Evolutionary conservation across 768 basidiomycete genomes (phyloP).

Genomic region (Astraeus odoratus): DNA sequence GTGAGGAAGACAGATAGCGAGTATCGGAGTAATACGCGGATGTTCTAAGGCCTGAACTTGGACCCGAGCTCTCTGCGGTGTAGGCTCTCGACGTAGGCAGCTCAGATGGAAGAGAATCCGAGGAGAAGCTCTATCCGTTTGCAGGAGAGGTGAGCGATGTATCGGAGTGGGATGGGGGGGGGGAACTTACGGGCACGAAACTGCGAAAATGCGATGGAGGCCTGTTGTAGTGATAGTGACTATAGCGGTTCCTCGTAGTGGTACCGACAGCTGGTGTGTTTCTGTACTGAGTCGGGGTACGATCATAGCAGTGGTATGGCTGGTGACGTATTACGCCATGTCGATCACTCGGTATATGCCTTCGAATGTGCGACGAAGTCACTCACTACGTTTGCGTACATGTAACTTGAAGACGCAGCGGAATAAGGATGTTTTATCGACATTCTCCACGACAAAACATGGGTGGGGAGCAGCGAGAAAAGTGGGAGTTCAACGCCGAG

Average conservation of each 20-base stretch:
- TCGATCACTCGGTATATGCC: background rate
- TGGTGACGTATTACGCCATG: too few relatives aligned
- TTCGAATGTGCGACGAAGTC: background rate
- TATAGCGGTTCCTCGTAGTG: background rate
- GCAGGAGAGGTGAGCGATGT: background rate
- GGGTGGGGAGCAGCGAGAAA: background rate
- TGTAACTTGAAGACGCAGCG: background rate
- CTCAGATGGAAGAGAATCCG: background rate
- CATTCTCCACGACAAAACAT: background rate
- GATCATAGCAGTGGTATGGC: background rate
- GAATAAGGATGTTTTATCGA: conserved; percentile 1
- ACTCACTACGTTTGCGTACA: background rate
- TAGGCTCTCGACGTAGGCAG: background rate
- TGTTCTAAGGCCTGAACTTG: background rate
- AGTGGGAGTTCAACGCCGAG: too few relatives aligned
- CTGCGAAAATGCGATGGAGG: background rate
- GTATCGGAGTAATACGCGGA: background rate
- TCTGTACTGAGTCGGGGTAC: background rate
- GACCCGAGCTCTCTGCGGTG: background rate
- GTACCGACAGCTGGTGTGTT: background rate
- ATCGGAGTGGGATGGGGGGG: background rate
- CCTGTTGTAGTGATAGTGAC: background rate
- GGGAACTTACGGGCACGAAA: background rate
- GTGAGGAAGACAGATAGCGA: background rate
- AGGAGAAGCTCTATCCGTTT: background rate